These are phyloP conservation scores for Pleurotus tuber-regium DNA, from an alignment of 768 basidiomycete species.

Conservation along the genomic window DNA sequence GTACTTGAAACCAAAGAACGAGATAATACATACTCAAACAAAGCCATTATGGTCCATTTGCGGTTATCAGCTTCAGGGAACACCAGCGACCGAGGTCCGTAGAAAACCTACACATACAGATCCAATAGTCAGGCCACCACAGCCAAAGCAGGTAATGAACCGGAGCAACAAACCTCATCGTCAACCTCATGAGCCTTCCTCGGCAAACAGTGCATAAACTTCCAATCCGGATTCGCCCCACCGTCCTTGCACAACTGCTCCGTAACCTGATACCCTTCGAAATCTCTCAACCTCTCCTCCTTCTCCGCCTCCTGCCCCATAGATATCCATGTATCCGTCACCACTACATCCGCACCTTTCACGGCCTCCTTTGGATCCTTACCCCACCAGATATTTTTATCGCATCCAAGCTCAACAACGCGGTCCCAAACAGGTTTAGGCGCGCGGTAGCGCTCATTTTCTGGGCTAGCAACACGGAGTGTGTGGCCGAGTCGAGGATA, in stretches of 20 bases:
- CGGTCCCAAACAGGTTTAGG: conserved; percentile 78
- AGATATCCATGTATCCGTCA: conserved; percentile 99
- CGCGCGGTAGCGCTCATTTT: conserved; percentile 56
- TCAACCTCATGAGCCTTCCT: conserved; percentile 92
- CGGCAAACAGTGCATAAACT: conserved; percentile 95
- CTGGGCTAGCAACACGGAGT: conserved; percentile 81
- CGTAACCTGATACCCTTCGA: conserved; percentile 92
- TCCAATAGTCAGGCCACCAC: neutral
- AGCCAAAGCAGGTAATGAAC: too few species aligned
- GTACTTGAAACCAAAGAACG: conserved; percentile 5
- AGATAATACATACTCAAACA: conserved; percentile 74
- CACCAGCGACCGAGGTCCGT: conserved; percentile 86
- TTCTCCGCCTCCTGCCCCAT: conserved; percentile 99
- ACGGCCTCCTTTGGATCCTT: conserved; percentile 85
- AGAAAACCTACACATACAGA: conserved; percentile 66
- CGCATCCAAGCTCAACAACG: conserved; percentile 72
- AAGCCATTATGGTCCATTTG: conserved; percentile 94
- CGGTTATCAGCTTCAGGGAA: conserved; percentile 96
- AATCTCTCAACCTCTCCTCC: conserved; percentile 79
- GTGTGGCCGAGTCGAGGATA: conserved; percentile 89
- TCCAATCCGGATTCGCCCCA: conserved; percentile 84
- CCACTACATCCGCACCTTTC: conserved; percentile 85
- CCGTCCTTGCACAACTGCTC: conserved; percentile 79
- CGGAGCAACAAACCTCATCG: conserved; percentile 63
- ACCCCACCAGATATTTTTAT: conserved; percentile 71